Percentiles rank a stretch among this genome's conserved stretches.
phyloP scores from a whole-genome alignment of 73 alveolate species.

The Blepharisma stoltei region DNA sequence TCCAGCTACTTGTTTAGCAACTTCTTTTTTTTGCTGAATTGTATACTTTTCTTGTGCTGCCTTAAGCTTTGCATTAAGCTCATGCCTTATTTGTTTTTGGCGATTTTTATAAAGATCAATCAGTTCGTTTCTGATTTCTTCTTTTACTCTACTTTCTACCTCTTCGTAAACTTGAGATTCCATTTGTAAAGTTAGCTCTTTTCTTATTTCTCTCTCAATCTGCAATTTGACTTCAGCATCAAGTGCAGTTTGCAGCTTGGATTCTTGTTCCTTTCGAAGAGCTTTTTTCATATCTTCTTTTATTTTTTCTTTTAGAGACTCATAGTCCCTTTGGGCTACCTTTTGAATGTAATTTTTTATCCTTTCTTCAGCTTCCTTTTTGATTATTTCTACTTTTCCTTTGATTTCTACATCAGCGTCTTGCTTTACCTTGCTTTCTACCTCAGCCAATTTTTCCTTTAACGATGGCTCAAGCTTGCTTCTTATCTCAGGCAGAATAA shows the following conservation, averaged over 20 bases:
- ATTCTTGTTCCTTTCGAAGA: not conserved
- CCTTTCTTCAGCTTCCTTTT: conserved; percentile 17
- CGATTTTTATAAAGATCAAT: conserved; percentile 22
- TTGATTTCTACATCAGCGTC: conserved; percentile 20
- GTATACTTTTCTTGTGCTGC: conserved; percentile 1
- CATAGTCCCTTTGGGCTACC: not conserved
- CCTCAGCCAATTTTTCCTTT: conserved; percentile 1
- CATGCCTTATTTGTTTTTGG: conserved; percentile 16
- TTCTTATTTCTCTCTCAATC: conserved; percentile 2
- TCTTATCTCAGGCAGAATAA: conserved; percentile 5
- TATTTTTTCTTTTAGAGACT: not conserved
- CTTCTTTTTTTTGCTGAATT: not conserved
- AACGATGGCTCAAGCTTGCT: not conserved
- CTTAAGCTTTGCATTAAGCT: not conserved
- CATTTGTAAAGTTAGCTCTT: conserved; percentile 4
- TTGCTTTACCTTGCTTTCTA: not conserved
- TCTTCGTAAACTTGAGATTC: conserved; percentile 17
- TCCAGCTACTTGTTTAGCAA: not conserved
- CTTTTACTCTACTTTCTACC: not conserved
- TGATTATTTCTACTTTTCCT: not conserved
- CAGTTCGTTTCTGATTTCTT: not conserved
- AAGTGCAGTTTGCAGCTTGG: not conserved
- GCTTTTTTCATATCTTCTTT: not conserved
- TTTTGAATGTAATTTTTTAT: not conserved
- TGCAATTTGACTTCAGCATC: not conserved